These are phyloP conservation scores for Alternaria sp. DNA, from an alignment of 2,329 filamentous ascomycete species.

Conservation along the genomic window DNA sequence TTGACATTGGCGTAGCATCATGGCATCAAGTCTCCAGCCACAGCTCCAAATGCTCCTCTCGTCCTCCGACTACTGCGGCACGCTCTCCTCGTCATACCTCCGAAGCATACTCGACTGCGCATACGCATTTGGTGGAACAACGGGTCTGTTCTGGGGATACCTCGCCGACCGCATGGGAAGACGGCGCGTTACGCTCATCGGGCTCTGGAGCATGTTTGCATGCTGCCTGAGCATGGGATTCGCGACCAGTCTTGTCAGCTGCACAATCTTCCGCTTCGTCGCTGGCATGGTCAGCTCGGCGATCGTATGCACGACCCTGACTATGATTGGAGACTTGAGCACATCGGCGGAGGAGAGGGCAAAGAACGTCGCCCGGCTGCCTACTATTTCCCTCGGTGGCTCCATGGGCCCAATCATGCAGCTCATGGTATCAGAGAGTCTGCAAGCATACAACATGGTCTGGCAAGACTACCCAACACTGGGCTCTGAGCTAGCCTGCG, in stretches of 20 bases:
- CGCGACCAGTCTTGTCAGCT: conserved; percentile 51
- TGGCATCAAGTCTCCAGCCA: conserved; percentile 57
- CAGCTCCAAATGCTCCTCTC: conserved; percentile 56
- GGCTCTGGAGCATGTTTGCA: conserved; percentile 52
- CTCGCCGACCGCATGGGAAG: conserved; percentile 53
- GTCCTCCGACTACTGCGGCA: conserved; percentile 53
- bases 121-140: conserved; percentile 55
- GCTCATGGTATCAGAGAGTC: conserved; percentile 50
- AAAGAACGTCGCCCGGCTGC: conserved; percentile 52
- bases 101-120: conserved; percentile 57
- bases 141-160: conserved; percentile 55
- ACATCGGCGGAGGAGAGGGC: conserved; percentile 45
- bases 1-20: conserved; percentile 44
- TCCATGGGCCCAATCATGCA: conserved; percentile 55
- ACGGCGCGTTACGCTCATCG: conserved; percentile 52
- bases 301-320: conserved; percentile 53
- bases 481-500: conserved; percentile 54
- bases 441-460: conserved; percentile 51
- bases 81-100: conserved; percentile 54
- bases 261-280: conserved; percentile 53
- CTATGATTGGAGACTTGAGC: conserved; percentile 57
- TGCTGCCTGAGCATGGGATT: conserved; percentile 58
- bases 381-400: conserved; percentile 54
- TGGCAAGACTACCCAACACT: conserved; percentile 54
- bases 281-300: conserved; percentile 54